Evolutionary conservation across 2,329 filamentous ascomycete species (phyloP), one percentile per base, ranked within the genome.

Genomic region (Diplodia seriata): DNA sequence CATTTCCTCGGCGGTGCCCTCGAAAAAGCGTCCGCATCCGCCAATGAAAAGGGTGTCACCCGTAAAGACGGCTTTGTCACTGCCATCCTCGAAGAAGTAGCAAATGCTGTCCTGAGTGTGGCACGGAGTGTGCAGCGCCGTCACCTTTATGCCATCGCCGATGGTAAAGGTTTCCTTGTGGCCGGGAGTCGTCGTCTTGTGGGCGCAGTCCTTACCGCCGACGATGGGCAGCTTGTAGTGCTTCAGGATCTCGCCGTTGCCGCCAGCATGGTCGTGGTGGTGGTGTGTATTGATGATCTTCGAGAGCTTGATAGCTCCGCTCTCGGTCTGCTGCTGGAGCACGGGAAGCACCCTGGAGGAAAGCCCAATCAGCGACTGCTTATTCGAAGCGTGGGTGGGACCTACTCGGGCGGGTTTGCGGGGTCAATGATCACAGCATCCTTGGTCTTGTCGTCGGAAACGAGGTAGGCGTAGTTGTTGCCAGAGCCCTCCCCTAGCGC

Each of bases 71-170:
- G 86, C 94, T 74, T 87, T 89, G 59, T 91, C 85, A 29, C 49
- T 66, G 23, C 88, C 89, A 75, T 99, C 94, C 80, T 97, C 88
- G 83, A 95, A 89, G 73, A 89, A 92, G 83, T 90, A 99, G 84
- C 95, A 99, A 77, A 99, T 97, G 79, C 94, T 97, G 82, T 99
- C 95, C 82, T 97, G 94, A 1, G 95, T 99, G 78, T 99, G 95
- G 79, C 95, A 99, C 1, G 95, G 95, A 14, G 95, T 99, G 81
- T 98, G 91, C n/a, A 98, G 83, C 29, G 92, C 91, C 76, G 87
- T 94, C 68, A 97, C 90, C 15, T 86, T 85, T 78, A 99, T 95
- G 72, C 86, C 85, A 50, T 87, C 84, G 67, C 95, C 95, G 70
- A 99, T 88, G 70, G 87, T 90, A 84, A 97, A 97, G 3, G 84